Evolutionary conservation across 495 filamentous ascomycete species (phyloP).

Genomic region (Aspergillus ellipticus): DNA sequence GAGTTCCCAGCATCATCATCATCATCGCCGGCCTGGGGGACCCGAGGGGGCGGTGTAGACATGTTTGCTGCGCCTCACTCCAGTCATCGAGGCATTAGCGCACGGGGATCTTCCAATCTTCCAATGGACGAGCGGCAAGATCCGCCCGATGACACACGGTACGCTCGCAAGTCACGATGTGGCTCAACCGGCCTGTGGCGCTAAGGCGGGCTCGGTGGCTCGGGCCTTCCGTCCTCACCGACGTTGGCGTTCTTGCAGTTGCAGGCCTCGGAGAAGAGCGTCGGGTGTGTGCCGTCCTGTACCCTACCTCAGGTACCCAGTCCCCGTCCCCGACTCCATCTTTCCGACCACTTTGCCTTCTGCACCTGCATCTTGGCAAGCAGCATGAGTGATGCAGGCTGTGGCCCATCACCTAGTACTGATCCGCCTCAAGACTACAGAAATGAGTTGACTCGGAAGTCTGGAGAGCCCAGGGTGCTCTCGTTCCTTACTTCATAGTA

Average conservation of each 20-base stretch:
- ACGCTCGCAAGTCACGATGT: constrained; percentile 13
- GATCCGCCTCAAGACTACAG: too few species aligned
- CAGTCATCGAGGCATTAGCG: constrained; percentile 7
- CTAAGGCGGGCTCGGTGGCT: constrained; percentile 2
- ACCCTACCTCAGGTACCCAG: not conserved
- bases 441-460: too few species aligned
- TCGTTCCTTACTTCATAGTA: too few species aligned
- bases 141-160: constrained; percentile 19
- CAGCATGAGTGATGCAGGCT: too few species aligned
- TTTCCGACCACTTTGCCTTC: too few species aligned
- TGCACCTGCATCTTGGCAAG: too few species aligned
- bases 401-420: too few species aligned
- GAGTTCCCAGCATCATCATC: too few species aligned
- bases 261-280: not conserved
- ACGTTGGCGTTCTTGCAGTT: constrained; percentile 2
- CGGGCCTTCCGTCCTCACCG: constrained; percentile 15
- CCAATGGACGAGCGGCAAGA: constrained; percentile 21
- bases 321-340: not conserved
- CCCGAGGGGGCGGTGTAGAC: constrained; percentile 20
- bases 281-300: not conserved
- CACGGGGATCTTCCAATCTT: constrained; percentile 20
- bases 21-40: not conserved
- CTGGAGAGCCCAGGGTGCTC: too few species aligned
- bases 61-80: constrained; percentile 18
- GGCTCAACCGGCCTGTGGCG: constrained; percentile 19